phyloP scores from a whole-genome alignment of 192 early-diverging fungal species.

The Podila horticola region DNA sequence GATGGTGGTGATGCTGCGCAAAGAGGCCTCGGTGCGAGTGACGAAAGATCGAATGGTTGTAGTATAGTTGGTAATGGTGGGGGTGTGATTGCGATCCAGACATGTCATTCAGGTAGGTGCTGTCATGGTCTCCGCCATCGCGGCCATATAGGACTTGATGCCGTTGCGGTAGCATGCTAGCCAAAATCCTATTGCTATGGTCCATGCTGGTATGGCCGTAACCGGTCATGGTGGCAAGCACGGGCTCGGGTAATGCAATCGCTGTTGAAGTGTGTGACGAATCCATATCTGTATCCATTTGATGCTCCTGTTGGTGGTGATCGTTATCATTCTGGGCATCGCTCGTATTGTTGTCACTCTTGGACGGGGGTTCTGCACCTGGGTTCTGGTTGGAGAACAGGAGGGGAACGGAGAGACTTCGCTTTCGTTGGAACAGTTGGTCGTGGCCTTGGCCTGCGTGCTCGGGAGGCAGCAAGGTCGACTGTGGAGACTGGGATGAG shows the following conservation, averaged over 20 bases:
- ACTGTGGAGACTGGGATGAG: no score
- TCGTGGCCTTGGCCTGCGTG: background rate
- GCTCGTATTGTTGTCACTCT: background rate
- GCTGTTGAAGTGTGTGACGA: background rate
- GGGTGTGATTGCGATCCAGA: constrained; percentile 3
- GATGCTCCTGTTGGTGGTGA: background rate
- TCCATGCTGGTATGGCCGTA: constrained; percentile 3
- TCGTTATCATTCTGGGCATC: constrained; percentile 7
- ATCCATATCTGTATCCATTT: constrained; percentile 2
- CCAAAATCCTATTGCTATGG: constrained; percentile 1
- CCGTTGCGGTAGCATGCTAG: constrained; percentile 9
- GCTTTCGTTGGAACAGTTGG: constrained; percentile 15
- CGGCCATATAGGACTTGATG: background rate
- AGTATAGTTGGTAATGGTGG: constrained; percentile 6
- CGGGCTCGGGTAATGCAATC: background rate
- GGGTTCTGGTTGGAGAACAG: background rate
- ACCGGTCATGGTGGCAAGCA: constrained; percentile 1
- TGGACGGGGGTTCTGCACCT: background rate
- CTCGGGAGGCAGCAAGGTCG: background rate
- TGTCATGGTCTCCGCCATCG: background rate
- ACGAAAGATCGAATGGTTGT: background rate
- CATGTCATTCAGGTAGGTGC: background rate
- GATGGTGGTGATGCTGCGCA: no score
- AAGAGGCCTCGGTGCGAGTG: background rate
- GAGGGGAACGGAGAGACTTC: constrained; percentile 36